These are phyloP conservation scores for Paradendryphiella salina DNA, from an alignment of 2,329 filamentous ascomycete species.

Conservation along the genomic window DNA sequence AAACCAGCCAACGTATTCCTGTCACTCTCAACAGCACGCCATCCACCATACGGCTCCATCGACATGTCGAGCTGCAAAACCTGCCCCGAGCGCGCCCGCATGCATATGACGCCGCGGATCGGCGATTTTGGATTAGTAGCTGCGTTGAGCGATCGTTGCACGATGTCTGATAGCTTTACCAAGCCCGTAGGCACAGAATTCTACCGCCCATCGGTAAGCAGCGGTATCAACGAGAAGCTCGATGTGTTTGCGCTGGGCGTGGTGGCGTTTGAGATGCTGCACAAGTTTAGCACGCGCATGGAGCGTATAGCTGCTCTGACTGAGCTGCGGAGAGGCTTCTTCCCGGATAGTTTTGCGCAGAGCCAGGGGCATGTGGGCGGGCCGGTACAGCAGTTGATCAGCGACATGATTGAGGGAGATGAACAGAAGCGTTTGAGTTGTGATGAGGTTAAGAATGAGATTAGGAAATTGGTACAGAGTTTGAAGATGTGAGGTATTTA, in stretches of 20 bases:
- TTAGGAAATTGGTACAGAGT: slow-evolving; percentile 24
- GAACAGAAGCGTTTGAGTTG: slow-evolving; percentile 37
- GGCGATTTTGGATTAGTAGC: slow-evolving; percentile 70
- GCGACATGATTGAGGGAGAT: slow-evolving; percentile 39
- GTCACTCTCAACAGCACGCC: slow-evolving; percentile 48
- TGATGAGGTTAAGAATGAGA: slow-evolving; percentile 32
- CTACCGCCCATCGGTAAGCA: slow-evolving; percentile 56
- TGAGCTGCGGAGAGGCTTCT: slow-evolving; percentile 37
- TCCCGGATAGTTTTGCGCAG: slow-evolving; percentile 36
- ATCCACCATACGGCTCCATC: slow-evolving; percentile 51
- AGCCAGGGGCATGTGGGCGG: slow-evolving; percentile 25
- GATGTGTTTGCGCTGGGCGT: slow-evolving; percentile 66
- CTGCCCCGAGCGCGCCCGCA: slow-evolving; percentile 46
- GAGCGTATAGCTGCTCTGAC: slow-evolving; percentile 46
- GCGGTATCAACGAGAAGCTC: slow-evolving; percentile 54
- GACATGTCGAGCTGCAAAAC: slow-evolving; percentile 52
- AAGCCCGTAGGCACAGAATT: slow-evolving; percentile 64
- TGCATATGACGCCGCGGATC: slow-evolving; percentile 62
- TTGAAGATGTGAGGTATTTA: slow-evolving; percentile 13
- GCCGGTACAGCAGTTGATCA: slow-evolving; percentile 32
- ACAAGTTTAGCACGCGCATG: slow-evolving; percentile 52
- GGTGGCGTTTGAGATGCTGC: slow-evolving; percentile 65
- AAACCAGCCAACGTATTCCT: slow-evolving; percentile 72
- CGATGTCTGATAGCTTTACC: slow-evolving; percentile 28
- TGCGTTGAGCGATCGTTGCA: slow-evolving; percentile 50